Conservation (phyloP, 1,284 basidiomycete genomes). For the Rhodotorula mucilaginosa region DNA sequence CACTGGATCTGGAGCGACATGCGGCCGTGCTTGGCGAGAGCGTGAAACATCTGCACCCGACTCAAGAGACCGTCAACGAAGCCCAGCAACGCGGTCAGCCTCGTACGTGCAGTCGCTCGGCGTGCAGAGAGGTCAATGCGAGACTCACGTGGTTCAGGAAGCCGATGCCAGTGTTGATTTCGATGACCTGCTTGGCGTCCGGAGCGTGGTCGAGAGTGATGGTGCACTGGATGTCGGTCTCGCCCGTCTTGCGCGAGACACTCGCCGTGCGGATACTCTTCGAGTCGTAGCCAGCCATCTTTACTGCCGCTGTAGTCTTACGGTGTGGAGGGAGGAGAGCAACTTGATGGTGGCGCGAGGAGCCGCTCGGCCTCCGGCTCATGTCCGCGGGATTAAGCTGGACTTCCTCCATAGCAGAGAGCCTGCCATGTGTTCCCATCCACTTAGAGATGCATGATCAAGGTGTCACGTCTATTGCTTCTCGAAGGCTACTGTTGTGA, state of each 20-base stretch:
- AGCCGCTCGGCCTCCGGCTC: too few species aligned
- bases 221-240: constrained; percentile 82
- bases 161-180: constrained; percentile 90
- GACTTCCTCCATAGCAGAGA: too few species aligned
- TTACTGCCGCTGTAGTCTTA: not conserved
- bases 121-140: too few species aligned
- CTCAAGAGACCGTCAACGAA: not conserved
- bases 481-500: constrained; percentile 71
- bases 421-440: not conserved
- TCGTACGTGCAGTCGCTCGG: not conserved
- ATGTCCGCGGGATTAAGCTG: too few species aligned
- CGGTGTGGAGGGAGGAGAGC: not conserved
- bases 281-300: constrained; percentile 13
- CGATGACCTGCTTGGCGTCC: constrained; percentile 70
- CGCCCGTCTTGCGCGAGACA: constrained; percentile 82
- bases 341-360: not conserved
- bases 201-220: constrained; percentile 80
- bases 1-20: constrained; percentile 87
- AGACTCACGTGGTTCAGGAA: constrained; percentile 87
- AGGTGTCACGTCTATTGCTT: constrained; percentile 42
- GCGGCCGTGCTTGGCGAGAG: constrained; percentile 81
- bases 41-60: constrained; percentile 80
- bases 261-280: constrained; percentile 59
- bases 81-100: constrained; percentile 11
- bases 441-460: too few species aligned